Conservation (phyloP, 2,329 filamentous ascomycete genomes). For the Colletotrichum aenigma region DNA sequence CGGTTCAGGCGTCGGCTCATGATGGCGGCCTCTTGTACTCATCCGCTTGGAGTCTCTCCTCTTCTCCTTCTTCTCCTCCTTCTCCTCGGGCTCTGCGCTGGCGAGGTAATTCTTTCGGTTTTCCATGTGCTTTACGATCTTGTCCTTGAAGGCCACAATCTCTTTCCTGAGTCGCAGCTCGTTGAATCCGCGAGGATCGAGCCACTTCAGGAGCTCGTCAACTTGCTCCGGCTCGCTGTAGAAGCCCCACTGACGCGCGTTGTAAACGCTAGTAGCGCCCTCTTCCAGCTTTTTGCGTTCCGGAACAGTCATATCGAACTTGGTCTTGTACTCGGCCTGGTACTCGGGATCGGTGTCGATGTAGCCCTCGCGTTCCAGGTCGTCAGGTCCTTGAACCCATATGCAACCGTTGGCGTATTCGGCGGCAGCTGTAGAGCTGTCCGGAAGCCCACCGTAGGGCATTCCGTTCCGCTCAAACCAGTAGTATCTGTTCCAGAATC, state of each 20-base stretch:
- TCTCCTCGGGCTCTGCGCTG: conserved; percentile 44
- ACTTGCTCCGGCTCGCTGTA: conserved; percentile 81
- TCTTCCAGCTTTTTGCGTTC: conserved; percentile 89
- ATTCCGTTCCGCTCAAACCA: conserved; percentile 99
- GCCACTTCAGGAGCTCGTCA: conserved; percentile 82
- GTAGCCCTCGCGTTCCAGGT: conserved; percentile 84
- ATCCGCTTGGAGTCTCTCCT: conserved; percentile 33
- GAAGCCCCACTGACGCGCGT: conserved; percentile 87
- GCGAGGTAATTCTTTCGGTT: conserved; percentile 76
- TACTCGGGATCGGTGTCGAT: conserved; percentile 77
- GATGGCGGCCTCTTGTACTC: conserved; percentile 51
- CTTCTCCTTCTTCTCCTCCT: conserved; percentile 31
- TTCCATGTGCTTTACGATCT: conserved; percentile 80
- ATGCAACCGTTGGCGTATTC: conserved; percentile 93
- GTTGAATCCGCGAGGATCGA: conserved; percentile 85
- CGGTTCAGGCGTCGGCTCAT: conserved; percentile 51
- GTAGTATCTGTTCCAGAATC: conserved; percentile 98
- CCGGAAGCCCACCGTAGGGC: conserved; percentile 88
- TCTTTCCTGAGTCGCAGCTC: conserved; percentile 91
- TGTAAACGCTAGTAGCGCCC: conserved; percentile 77
- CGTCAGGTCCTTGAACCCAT: conserved; percentile 95
- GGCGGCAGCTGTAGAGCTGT: conserved; percentile 85
- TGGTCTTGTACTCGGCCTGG: conserved; percentile 75
- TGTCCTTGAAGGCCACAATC: conserved; percentile 74
- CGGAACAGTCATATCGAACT: conserved; percentile 81